Evolutionary conservation across 1,284 basidiomycete genomes (phyloP).

Genomic region (Waitea zeae): DNA sequence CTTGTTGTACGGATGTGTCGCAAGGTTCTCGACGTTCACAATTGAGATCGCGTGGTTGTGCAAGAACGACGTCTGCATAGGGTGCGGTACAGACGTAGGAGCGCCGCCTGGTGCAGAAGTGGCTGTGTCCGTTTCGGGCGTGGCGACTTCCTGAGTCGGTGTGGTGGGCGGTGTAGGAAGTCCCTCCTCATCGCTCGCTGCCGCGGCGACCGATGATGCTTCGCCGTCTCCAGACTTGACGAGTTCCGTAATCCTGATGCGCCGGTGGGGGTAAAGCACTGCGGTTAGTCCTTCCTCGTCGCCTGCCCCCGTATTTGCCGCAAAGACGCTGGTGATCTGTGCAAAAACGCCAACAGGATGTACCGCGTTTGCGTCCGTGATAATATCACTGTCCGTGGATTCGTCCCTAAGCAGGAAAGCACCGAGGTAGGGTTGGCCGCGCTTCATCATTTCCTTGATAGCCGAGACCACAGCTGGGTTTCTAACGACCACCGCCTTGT

Average conservation of each 20-base stretch:
- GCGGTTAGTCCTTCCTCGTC: conserved; percentile 84
- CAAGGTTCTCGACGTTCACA: conserved; percentile 79
- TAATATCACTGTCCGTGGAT: conserved; percentile 84
- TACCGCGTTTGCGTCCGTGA: conserved; percentile 77
- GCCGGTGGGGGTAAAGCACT: conserved; percentile 88
- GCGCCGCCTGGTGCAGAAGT: too few species aligned
- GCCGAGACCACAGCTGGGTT: conserved; percentile 87
- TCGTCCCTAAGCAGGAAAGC: conserved; percentile 97
- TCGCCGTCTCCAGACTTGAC: conserved; percentile 42
- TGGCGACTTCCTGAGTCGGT: conserved; percentile 16
- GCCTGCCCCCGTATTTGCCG: conserved; percentile 31
- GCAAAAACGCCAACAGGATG: conserved; percentile 94
- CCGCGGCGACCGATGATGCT: conserved; percentile 21
- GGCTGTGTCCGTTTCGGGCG: too few species aligned
- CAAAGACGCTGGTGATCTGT: conserved; percentile 92
- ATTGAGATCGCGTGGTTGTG: conserved; percentile 83
- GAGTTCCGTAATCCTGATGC: conserved; percentile 84
- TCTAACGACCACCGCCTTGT: conserved; percentile 89
- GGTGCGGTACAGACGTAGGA: conserved; percentile 18
- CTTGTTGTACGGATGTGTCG: conserved; percentile 75
- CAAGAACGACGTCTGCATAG: conserved; percentile 81
- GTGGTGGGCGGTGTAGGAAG: conserved; percentile 30
- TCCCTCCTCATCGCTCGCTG: conserved; percentile 26
- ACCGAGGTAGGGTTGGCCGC: conserved; percentile 94
- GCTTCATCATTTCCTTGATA: conserved; percentile 92